Percentiles rank a stretch among this genome's conserved stretches.
Evolutionary conservation across 805 yeast genomes (phyloP).

Genomic region (Yueomyces sp.): DNA sequence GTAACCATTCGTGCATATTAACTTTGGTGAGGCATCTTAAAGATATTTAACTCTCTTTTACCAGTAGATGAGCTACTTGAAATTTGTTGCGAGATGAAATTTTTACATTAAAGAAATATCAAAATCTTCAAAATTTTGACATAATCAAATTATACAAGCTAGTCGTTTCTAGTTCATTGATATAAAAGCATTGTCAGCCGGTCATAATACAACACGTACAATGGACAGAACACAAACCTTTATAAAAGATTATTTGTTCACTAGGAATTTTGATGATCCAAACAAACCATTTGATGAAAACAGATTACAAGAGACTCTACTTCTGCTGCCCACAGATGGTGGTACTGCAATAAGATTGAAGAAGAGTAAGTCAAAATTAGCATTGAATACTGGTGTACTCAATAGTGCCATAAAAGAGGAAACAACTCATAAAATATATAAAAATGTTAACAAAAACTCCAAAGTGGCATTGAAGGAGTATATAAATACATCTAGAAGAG

Average conservation of each 20-base stretch:
- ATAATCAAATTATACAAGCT: too few species aligned
- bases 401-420: not conserved
- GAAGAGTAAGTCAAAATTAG: slow-evolving; percentile 10
- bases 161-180: too few species aligned
- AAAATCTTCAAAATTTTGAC: too few species aligned
- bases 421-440: slow-evolving; percentile 13
- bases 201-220: not conserved
- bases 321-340: slow-evolving; percentile 25
- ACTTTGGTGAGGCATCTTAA: too few species aligned
- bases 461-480: slow-evolving; percentile 20
- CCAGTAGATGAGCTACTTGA: too few species aligned
- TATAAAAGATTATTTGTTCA: slow-evolving; percentile 17
- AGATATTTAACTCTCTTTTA: too few species aligned
- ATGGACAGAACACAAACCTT: slow-evolving; percentile 22
- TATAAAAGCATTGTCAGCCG: too few species aligned
- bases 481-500: slow-evolving; percentile 11
- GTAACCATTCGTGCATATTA: too few species aligned
- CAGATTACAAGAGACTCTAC: slow-evolving; percentile 19
- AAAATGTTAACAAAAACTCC: slow-evolving; percentile 18
- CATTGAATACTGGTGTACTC: slow-evolving; percentile 4
- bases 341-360: slow-evolving; percentile 11
- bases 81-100: too few species aligned
- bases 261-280: slow-evolving; percentile 18
- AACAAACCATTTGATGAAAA: slow-evolving; percentile 21
- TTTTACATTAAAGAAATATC: too few species aligned